phyloP scores from a whole-genome alignment of 139 green algal genomes.

The Closterium sp. region DNA sequence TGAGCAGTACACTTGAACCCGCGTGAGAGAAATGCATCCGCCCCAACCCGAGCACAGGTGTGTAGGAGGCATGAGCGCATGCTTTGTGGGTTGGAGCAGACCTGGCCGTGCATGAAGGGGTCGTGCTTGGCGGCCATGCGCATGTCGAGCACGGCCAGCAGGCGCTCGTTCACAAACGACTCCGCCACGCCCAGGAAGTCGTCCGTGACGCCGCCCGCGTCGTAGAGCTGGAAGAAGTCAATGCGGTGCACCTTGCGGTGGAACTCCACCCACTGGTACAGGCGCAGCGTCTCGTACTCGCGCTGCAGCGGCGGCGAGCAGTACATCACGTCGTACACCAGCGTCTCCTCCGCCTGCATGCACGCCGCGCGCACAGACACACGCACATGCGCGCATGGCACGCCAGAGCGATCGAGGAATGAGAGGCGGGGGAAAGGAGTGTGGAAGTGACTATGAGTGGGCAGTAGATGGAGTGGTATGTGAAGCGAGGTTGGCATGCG shows the following conservation, averaged over 20 bases:
- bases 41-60: too few species aligned
- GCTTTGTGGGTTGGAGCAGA: too few species aligned
- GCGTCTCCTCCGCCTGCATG: not conserved
- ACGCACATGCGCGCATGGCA: too few species aligned
- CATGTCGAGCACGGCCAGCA: conserved; percentile 1
- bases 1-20: too few species aligned
- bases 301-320: conserved; percentile 36
- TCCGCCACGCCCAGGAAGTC: not conserved
- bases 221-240: conserved; percentile 30
- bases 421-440: too few species aligned
- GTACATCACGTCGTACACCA: conserved; percentile 9
- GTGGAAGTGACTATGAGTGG: too few species aligned
- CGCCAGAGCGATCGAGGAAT: too few species aligned
- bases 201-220: conserved; percentile 19
- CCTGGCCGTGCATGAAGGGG: too few species aligned
- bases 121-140: not conserved
- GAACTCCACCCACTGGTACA: conserved; percentile 38
- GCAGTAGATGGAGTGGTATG: too few species aligned
- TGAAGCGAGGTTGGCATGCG: too few species aligned
- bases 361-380: not conserved
- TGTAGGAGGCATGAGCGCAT: too few species aligned
- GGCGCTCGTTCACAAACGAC: not conserved
- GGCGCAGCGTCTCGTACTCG: not conserved
- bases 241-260: conserved; percentile 18
- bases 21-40: too few species aligned